Evolutionary conservation across 306 rosid genomes (phyloP), one percentile per base, ranked within the genome.

Genomic region (Sechiopsis laciniata): DNA sequence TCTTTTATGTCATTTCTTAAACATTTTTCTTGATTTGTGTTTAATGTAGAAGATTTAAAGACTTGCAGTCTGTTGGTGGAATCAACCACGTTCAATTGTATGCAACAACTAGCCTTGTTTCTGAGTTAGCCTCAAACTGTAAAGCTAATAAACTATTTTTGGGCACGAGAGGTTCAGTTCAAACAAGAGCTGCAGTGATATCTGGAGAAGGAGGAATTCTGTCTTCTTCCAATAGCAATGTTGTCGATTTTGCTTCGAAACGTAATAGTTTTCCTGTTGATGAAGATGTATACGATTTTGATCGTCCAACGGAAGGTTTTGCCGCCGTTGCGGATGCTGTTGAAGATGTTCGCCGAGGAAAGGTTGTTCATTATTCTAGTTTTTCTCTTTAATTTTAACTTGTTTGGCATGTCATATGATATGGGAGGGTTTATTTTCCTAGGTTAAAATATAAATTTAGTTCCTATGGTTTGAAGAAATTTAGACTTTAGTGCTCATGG

Each of bases 291-390:
- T 83, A 76, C 77, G 92, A 91, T 79, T 78, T 87, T 80, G 97
- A 88, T 69, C 69, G 29, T 21, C 96, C 97, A 11, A 83, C 92
- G 0, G 69, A 61, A 75, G 96, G 97, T 42, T 91, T 91, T 79
- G 85, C 97, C 81, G 86, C 97, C 46, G 78, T 91, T 29, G 75
- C 89, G 10, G 91, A 91, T 74, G 97, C 97, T 64, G 84, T 91
- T 78, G 87, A 91, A 85, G 97, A 91, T 64, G 86, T 91, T 77
- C 89, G 92, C 55, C 88, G 78, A 20, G 96, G 97, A 80, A 91
- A 89, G 97, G 97, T 91, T 22, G 76, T 56, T 48, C 59, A 68
- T 35, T 4, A 35, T 35, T 35, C 40, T 35, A 35, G 40, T 35
- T 35, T 35, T 2, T 35, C 40, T 35, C 40, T 35, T 35, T 35